Evolutionary conservation across 2,329 filamentous ascomycete species (phyloP).

Genomic region (Colletotrichum siamense): DNA sequence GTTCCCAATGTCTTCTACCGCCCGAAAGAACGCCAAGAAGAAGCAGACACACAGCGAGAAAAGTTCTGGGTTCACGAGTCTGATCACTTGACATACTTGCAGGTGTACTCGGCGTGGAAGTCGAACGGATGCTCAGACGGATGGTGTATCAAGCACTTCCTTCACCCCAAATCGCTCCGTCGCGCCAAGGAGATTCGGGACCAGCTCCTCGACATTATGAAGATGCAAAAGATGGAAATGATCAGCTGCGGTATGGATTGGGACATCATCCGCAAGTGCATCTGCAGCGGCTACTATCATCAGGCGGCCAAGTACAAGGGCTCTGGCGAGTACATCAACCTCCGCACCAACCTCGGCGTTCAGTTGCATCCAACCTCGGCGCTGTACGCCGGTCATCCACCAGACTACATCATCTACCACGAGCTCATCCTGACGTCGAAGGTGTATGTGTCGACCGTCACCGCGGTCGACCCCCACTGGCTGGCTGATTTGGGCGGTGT

Average conservation of each 20-base stretch:
- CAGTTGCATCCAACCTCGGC: constrained; percentile 94
- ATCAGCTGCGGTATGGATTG: constrained; percentile 93
- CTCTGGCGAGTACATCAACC: constrained; percentile 95
- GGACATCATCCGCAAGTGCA: constrained; percentile 94
- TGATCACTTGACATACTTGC: constrained; percentile 92
- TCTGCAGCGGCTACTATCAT: constrained; percentile 97
- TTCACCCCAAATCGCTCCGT: constrained; percentile 92
- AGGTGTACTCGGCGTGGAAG: constrained; percentile 96
- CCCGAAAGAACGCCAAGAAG: constrained; percentile 94
- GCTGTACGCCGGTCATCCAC: constrained; percentile 92
- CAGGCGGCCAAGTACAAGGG: constrained; percentile 96
- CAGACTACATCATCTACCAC: constrained; percentile 97
- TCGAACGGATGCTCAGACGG: constrained; percentile 86
- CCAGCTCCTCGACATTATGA: constrained; percentile 93
- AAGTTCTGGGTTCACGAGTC: constrained; percentile 99
- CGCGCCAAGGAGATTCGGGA: constrained; percentile 93
- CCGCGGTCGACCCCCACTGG: constrained; percentile 95
- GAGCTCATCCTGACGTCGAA: constrained; percentile 96
- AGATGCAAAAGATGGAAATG: constrained; percentile 88
- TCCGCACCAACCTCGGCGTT: constrained; percentile 92
- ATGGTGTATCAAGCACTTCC: constrained; percentile 92
- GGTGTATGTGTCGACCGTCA: constrained; percentile 98
- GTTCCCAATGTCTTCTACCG: constrained; percentile 97
- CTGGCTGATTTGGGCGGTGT: constrained; percentile 94
- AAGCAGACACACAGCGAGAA: constrained; percentile 92